Base-by-base conservation (phyloP, 192 early-diverging fungal genomes). In the Oehlia diaphana region DNA sequence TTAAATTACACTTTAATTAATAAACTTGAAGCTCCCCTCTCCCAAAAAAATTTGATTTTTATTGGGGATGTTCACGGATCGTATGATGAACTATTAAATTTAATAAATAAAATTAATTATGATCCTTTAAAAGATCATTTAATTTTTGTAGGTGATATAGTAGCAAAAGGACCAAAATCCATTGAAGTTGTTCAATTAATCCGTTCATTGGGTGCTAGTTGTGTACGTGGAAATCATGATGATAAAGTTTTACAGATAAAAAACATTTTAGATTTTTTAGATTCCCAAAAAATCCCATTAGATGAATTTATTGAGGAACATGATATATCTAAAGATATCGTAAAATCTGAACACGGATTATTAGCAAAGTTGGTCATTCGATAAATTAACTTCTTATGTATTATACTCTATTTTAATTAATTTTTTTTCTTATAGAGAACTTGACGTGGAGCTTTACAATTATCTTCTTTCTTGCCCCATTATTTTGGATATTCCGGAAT, bases 161-260 rank as follows among this genome's bases (percentile, higher is more conserved):
- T 89, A 9, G 84, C 89, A 49, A 92, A 92, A 64, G 93, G 93
- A 0, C 88, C 90, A 23, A 81, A 90, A 37, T 92, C 89, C 13
- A 62, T 88, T 3, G 85, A 85, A 19, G 92, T 93, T 1, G 69
- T 93, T 44, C 81, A 85, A 61, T 82, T 83, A 16, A 90, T 90
- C 2, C 72, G 83, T 49, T 76, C 86, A 42, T 65, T 90, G 3
- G 79, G 77, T 21, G 88, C 87, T 21, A 82, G 85, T 79, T 87
- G 89, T 79, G 89, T 91, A 3, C 88, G 92, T 26, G 93, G 93
- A 35, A 94, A 94, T 79, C 93, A 94, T 63, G 93, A 94, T 67
- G 92, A 94, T 80, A 84, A 84, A 50, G 89, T 93, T 4, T 82
- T 93, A n/a, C 82, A 88, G 16, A 89, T 89, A 82, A 83, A 86